Evolutionary conservation across 2,329 filamentous ascomycete species (phyloP).

Genomic region (Exophiala sp.): DNA sequence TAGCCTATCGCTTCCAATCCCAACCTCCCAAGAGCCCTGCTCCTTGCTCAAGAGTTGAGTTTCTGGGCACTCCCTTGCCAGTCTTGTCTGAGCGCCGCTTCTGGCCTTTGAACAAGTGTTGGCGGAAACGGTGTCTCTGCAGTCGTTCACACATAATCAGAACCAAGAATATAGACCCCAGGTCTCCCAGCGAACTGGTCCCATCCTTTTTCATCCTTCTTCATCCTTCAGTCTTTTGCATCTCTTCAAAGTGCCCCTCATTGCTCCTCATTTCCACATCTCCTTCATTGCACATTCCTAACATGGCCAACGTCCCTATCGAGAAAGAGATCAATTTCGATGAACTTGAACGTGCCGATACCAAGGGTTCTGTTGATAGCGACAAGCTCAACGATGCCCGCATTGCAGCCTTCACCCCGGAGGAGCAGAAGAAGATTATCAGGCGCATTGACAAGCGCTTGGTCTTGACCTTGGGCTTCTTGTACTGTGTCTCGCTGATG

Average conservation of each 20-base stretch:
- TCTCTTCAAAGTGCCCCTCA: background rate
- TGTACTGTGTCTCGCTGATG: slow-evolving; percentile 73
- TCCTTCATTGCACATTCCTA: background rate
- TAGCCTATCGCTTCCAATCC: background rate
- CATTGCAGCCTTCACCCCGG: slow-evolving; percentile 30
- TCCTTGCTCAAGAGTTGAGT: background rate
- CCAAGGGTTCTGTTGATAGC: slow-evolving; percentile 10
- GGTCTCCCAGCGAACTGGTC: background rate
- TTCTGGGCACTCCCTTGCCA: too few relatives aligned
- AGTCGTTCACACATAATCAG: background rate
- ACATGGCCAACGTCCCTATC: slow-evolving; percentile 2
- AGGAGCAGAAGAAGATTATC: slow-evolving; percentile 63
- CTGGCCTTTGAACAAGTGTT: background rate
- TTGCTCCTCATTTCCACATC: background rate
- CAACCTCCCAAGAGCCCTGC: background rate
- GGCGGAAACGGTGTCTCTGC: background rate
- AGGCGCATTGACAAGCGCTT: slow-evolving; percentile 62
- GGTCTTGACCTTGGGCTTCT: slow-evolving; percentile 55
- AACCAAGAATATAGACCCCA: background rate
- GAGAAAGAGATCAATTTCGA: slow-evolving; percentile 15
- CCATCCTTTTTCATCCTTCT: background rate
- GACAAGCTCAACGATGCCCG: slow-evolving; percentile 16
- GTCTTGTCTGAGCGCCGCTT: background rate
- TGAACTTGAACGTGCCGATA: slow-evolving; percentile 14
- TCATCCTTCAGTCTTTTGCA: background rate